These are phyloP conservation scores for Pichia californica DNA, from an alignment of 805 yeast species.

Conservation along the genomic window DNA sequence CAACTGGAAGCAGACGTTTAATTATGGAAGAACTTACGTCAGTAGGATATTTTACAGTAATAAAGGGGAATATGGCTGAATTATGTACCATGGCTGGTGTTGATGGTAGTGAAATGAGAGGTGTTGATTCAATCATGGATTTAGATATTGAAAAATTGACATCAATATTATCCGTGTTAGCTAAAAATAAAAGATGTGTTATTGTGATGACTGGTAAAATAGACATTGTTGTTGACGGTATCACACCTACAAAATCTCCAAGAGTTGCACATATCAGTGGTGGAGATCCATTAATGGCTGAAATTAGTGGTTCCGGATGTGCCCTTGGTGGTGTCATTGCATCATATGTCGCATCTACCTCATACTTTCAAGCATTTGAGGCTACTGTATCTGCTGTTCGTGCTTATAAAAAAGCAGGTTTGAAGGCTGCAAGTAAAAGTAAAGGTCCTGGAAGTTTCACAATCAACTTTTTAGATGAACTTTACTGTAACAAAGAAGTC, in stretches of 20 bases:
- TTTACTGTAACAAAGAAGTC: conserved; percentile 14
- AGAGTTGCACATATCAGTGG: conserved; percentile 36
- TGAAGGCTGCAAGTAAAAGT: conserved; percentile 36
- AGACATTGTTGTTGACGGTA: conserved; percentile 48
- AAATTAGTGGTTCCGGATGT: conserved; percentile 80
- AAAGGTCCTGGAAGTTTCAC: conserved; percentile 53
- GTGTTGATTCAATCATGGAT: conserved; percentile 51
- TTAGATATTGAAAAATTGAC: conserved; percentile 24
- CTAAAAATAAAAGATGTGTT: conserved; percentile 45
- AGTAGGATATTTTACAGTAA: conserved; percentile 53
- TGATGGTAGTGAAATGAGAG: conserved; percentile 45
- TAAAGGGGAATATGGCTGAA: conserved; percentile 87
- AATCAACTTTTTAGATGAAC: conserved; percentile 39
- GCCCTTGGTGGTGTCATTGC: conserved; percentile 70
- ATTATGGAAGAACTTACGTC: conserved; percentile 46
- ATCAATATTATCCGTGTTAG: conserved; percentile 41
- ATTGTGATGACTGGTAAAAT: conserved; percentile 66
- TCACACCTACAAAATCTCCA: conserved; percentile 13
- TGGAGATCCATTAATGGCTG: conserved; percentile 57
- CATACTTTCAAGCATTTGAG: conserved; percentile 30
- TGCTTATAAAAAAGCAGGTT: conserved; percentile 58
- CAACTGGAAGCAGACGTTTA: conserved; percentile 50
- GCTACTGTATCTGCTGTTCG: conserved; percentile 51
- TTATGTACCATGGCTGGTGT: conserved; percentile 53
- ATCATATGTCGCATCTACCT: conserved; percentile 43